A percentile compares a stretch with the other conserved stretches of the same genome.
phyloP scores from a whole-genome alignment of 2,329 filamentous ascomycete genomes.

The Lecanosticta acicola region DNA sequence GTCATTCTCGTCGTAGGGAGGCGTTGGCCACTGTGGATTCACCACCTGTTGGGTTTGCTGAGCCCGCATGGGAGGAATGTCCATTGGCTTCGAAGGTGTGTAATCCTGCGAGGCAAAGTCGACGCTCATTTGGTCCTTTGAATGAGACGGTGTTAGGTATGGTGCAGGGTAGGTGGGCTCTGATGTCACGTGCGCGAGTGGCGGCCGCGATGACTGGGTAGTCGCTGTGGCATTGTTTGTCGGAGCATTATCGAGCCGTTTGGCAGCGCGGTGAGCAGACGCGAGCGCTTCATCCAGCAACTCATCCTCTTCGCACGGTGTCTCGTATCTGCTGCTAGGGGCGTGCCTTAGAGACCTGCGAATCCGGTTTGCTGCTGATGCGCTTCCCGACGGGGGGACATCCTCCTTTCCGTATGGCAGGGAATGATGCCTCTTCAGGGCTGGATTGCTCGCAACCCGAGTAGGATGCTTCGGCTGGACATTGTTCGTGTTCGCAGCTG shows the following conservation, averaged over 20 bases:
- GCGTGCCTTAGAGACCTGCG: slow-evolving; percentile 67
- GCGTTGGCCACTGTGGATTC: slow-evolving; percentile 81
- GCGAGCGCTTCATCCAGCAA: slow-evolving; percentile 82
- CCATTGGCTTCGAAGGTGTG: slow-evolving; percentile 63
- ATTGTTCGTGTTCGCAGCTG: slow-evolving; percentile 29
- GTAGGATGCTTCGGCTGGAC: slow-evolving; percentile 27
- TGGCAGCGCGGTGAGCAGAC: slow-evolving; percentile 69
- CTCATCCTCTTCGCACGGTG: slow-evolving; percentile 94
- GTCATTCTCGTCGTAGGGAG: slow-evolving; percentile 88
- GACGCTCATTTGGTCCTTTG: slow-evolving; percentile 73
- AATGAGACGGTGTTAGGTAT: slow-evolving; percentile 69
- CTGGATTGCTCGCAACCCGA: slow-evolving; percentile 40
- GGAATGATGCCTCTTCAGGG: slow-evolving; percentile 47
- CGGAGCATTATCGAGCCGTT: slow-evolving; percentile 55
- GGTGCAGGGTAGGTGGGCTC: slow-evolving; percentile 50
- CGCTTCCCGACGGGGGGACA: slow-evolving; percentile 42
- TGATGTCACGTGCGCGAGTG: slow-evolving; percentile 58
- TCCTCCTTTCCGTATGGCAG: slow-evolving; percentile 39
- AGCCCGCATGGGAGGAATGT: slow-evolving; percentile 56
- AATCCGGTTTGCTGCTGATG: slow-evolving; percentile 72
- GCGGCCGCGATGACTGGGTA: slow-evolving; percentile 36
- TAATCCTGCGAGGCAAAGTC: slow-evolving; percentile 64
- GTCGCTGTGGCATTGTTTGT: slow-evolving; percentile 3
- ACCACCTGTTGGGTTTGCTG: slow-evolving; percentile 43
- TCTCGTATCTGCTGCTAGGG: slow-evolving; percentile 80